Percentiles rank a stretch among this genome's conserved stretches.
phyloP scores from a whole-genome alignment of 495 filamentous ascomycete species.

The Penicillium taxi region DNA sequence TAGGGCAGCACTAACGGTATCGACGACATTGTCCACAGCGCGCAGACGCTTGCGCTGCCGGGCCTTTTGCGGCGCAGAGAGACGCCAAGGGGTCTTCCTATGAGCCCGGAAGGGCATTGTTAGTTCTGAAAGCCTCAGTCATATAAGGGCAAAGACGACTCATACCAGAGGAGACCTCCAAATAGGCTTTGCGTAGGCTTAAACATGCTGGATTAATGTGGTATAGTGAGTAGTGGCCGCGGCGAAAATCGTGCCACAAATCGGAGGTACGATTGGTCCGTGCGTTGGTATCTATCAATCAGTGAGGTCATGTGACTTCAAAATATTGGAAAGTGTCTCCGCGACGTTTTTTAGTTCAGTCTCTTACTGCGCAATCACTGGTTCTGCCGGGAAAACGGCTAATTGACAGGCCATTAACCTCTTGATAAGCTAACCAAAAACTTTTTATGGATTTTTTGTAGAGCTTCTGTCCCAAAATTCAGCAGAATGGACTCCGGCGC shows the following conservation, averaged over 20 bases:
- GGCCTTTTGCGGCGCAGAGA: slow-evolving; percentile 81
- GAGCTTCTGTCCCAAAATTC: slow-evolving; percentile 9
- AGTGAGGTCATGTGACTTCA: background rate
- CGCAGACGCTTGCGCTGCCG: slow-evolving; percentile 82
- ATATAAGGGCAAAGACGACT: background rate
- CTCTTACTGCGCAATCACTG: no score
- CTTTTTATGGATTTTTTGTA: slow-evolving; percentile 28
- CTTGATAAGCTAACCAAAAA: no score
- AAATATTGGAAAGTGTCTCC: background rate
- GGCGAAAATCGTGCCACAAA: slow-evolving; percentile 24
- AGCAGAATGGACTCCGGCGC: slow-evolving; percentile 32
- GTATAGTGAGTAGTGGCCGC: slow-evolving; percentile 9
- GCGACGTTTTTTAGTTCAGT: no score
- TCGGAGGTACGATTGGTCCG: slow-evolving; percentile 23
- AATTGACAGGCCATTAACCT: slow-evolving; percentile 1
- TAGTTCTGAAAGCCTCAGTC: background rate
- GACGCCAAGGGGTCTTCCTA: slow-evolving; percentile 98
- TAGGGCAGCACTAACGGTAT: slow-evolving; percentile 66
- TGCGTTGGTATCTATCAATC: slow-evolving; percentile 11
- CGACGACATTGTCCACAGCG: slow-evolving; percentile 75
- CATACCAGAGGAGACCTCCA: slow-evolving; percentile 78
- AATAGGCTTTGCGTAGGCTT: slow-evolving; percentile 66
- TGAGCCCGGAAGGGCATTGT: slow-evolving; percentile 3
- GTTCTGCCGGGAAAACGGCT: no score
- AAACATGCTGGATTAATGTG: slow-evolving; percentile 43